A percentile compares a stretch with the other conserved stretches of the same genome.
These are phyloP conservation scores for Ambrosia artemisiifolia DNA, from an alignment of 129 eudicot genomes.

Conservation along the genomic window DNA sequence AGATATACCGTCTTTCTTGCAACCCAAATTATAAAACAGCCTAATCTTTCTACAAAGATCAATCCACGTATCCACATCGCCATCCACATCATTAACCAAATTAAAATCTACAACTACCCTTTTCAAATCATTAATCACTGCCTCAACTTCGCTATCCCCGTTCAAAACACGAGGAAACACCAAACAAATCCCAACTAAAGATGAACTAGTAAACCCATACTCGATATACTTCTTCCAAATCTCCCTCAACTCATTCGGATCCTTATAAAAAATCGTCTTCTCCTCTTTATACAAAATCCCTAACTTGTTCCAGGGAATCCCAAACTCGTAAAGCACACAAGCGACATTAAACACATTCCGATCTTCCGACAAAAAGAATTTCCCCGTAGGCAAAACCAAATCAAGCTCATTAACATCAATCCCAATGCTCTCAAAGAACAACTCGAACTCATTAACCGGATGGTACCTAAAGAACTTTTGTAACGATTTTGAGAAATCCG, in stretches of 20 bases:
- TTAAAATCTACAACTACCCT: conserved; percentile 51
- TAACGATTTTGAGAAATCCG: conserved; percentile 37
- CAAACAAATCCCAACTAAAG: conserved; percentile 56
- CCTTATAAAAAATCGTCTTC: conserved; percentile 33
- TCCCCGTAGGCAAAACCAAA: conserved; percentile 36
- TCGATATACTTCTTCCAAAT: conserved; percentile 40
- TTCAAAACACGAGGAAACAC: conserved; percentile 52
- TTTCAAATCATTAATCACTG: conserved; percentile 44
- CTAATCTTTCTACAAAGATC: conserved; percentile 63
- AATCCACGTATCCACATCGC: conserved; percentile 50
- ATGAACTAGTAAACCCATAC: conserved; percentile 42
- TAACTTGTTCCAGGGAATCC: conserved; percentile 76
- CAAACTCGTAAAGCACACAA: conserved; percentile 57
- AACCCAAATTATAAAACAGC: conserved; percentile 56
- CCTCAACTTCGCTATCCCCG: conserved; percentile 30
- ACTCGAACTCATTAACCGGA: conserved; percentile 73
- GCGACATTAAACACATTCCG: conserved; percentile 39
- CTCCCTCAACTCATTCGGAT: conserved; percentile 28
- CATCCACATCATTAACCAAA: conserved; percentile 44
- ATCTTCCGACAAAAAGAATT: conserved; percentile 57
- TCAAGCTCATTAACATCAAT: conserved; percentile 37
- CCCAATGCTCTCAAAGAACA: conserved; percentile 81
- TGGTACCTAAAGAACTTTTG: conserved; percentile 63
- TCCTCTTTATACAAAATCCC: conserved; percentile 50
- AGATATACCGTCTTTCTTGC: conserved; percentile 42